Conservation (phyloP, 208 protist species). For the Spongospora subterranea region DNA sequence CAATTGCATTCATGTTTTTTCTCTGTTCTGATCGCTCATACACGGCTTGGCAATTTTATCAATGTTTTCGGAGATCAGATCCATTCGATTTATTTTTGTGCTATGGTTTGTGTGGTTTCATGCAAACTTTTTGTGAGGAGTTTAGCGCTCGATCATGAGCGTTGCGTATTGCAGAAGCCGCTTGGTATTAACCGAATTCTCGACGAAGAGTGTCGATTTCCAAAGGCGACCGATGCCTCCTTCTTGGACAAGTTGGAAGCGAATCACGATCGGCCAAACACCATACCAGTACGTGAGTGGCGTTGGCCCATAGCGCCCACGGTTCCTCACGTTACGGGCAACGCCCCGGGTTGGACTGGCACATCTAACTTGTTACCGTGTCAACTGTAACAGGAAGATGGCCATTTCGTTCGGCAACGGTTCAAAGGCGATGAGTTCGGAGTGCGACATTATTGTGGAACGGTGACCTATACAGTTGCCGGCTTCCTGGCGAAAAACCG, state of each 20-base stretch:
- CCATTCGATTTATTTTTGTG: too few relatives aligned
- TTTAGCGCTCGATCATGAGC: too few relatives aligned
- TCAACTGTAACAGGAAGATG: not conserved
- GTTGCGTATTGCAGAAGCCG: too few relatives aligned
- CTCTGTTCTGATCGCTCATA: too few relatives aligned
- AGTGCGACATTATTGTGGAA: constrained; percentile 69
- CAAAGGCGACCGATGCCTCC: constrained; percentile 36
- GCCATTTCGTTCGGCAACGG: constrained; percentile 14
- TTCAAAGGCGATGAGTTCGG: constrained; percentile 53
- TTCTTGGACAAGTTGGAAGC: constrained; percentile 10
- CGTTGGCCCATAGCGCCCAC: too few relatives aligned
- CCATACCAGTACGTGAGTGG: not conserved
- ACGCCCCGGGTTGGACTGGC: too few relatives aligned
- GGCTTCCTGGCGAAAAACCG: constrained; percentile 69
- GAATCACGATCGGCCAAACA: not conserved
- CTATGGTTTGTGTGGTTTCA: too few relatives aligned
- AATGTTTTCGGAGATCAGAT: too few relatives aligned
- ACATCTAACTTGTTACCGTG: too few relatives aligned
- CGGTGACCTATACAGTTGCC: constrained; percentile 64
- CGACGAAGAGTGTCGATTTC: constrained; percentile 5
- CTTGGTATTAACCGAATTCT: constrained; percentile 20
- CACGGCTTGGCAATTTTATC: too few relatives aligned
- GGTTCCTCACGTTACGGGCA: too few relatives aligned
- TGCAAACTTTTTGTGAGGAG: too few relatives aligned
- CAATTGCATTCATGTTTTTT: not conserved